Evolutionary conservation across 495 filamentous ascomycete genomes (phyloP).

Genomic region (Glarea lozoyensis): DNA sequence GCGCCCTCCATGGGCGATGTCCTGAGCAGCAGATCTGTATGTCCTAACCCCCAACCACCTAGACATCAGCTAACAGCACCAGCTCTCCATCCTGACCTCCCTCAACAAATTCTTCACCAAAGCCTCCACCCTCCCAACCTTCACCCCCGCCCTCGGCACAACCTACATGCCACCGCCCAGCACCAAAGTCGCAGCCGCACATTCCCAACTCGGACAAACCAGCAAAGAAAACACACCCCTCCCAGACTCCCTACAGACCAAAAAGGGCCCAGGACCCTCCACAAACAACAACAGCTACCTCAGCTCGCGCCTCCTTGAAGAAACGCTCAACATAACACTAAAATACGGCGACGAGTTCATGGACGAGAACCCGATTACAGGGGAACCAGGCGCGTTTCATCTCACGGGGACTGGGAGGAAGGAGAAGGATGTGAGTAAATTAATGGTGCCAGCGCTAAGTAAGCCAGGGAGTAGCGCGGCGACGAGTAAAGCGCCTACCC

Average conservation of each 20-base stretch:
- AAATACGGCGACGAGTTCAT: slow-evolving; percentile 71
- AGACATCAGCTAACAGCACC: too few species aligned
- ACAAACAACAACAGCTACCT: slow-evolving; percentile 29
- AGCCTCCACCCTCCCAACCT: slow-evolving; percentile 50
- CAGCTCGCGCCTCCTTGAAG: slow-evolving; percentile 49
- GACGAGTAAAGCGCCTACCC: slow-evolving; percentile 1
- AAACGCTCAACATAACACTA: slow-evolving; percentile 56
- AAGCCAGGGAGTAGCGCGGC: slow-evolving; percentile 1
- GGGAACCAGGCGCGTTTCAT: slow-evolving; percentile 80
- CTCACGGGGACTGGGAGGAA: slow-evolving; percentile 50
- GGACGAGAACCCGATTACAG: slow-evolving; percentile 83
- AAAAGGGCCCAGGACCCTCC: slow-evolving; percentile 20
- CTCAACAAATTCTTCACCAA: slow-evolving; percentile 60
- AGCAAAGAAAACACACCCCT: slow-evolving; percentile 53
- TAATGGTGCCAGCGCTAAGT: slow-evolving; percentile 8
- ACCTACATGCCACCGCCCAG: slow-evolving; percentile 51
- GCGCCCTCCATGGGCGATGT: slow-evolving; percentile 75
- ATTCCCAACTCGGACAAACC: slow-evolving; percentile 19
- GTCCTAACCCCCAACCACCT: slow-evolving; percentile 20
- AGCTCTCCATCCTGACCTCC: slow-evolving; percentile 47
- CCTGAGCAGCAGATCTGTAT: slow-evolving; percentile 65
- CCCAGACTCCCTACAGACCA: slow-evolving; percentile 32
- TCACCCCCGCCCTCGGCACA: slow-evolving; percentile 66
- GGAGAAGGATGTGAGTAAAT: slow-evolving; percentile 11
- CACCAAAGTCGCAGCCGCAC: slow-evolving; percentile 16